These are phyloP conservation scores for Hymenoscyphus scutula DNA, from an alignment of 2,329 filamentous ascomycete species.

Conservation along the genomic window DNA sequence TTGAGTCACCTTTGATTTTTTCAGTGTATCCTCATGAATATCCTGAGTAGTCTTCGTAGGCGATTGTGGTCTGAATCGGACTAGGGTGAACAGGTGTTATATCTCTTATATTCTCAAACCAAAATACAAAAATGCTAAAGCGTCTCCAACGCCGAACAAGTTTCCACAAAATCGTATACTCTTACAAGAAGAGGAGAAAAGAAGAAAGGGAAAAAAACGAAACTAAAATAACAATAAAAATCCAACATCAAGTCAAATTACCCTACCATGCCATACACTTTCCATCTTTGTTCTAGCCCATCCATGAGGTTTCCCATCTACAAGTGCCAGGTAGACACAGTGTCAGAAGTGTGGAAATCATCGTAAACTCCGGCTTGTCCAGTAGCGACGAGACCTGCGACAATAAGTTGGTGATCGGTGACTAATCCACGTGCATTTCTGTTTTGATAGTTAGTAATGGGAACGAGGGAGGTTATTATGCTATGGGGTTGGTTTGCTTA, in stretches of 20 bases:
- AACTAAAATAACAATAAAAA: too few relatives aligned
- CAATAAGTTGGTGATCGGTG: background rate
- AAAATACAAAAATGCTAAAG: background rate
- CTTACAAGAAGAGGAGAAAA: background rate
- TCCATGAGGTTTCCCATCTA: background rate
- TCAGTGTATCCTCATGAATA: too few relatives aligned
- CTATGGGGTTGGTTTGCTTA: too few relatives aligned
- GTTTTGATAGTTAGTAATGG: background rate
- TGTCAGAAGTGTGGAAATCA: background rate
- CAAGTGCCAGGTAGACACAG: background rate
- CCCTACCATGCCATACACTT: background rate
- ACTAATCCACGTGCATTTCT: background rate
- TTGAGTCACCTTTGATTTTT: too few relatives aligned
- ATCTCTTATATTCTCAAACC: too few relatives aligned
- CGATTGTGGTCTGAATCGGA: too few relatives aligned
- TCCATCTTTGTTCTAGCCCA: background rate
- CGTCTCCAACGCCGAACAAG: background rate
- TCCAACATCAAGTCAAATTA: background rate
- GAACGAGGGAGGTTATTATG: too few relatives aligned
- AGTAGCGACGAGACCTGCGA: background rate
- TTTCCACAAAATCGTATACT: background rate
- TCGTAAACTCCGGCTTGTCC: background rate
- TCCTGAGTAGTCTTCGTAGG: too few relatives aligned
- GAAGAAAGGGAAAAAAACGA: background rate
- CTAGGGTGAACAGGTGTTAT: too few relatives aligned